phyloP scores from a whole-genome alignment of 257 asterid genomes.

The Solanum megistacrolobum region DNA sequence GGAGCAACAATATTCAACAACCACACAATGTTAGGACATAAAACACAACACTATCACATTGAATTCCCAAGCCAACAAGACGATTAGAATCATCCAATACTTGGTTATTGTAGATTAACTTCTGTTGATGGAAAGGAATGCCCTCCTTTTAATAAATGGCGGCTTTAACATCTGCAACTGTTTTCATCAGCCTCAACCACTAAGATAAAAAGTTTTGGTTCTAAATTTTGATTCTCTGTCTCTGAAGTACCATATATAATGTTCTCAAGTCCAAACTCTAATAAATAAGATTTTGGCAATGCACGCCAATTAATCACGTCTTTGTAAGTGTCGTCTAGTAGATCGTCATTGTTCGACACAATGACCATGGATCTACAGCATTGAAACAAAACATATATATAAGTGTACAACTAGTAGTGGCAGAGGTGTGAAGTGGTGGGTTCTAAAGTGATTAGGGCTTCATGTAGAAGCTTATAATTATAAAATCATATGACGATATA shows the following conservation, averaged over 20 bases:
- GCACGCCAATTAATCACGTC: background rate
- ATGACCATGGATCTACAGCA: background rate
- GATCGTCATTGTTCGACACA: background rate
- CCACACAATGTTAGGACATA: too few relatives aligned
- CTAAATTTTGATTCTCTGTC: background rate
- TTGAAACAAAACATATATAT: background rate
- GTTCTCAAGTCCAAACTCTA: background rate
- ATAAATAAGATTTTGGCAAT: background rate
- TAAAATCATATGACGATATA: too few relatives aligned
- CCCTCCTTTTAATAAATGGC: background rate
- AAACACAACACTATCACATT: background rate
- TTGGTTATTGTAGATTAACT: background rate
- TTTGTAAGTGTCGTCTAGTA: background rate
- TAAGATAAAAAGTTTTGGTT: background rate
- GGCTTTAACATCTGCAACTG: background rate
- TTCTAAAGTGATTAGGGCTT: too few relatives aligned
- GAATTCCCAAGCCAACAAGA: background rate
- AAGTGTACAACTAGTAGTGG: too few relatives aligned
- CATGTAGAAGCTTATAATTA: too few relatives aligned
- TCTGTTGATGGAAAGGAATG: background rate
- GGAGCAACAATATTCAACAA: too few relatives aligned
- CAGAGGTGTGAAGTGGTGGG: too few relatives aligned
- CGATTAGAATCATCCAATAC: background rate
- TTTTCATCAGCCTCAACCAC: background rate
- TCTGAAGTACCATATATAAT: background rate